Percentiles rank a stretch among this genome's conserved stretches.
Conservation (phyloP, 371 early-diverging fungal genomes). For the Basidiobolus meristosporus region DNA sequence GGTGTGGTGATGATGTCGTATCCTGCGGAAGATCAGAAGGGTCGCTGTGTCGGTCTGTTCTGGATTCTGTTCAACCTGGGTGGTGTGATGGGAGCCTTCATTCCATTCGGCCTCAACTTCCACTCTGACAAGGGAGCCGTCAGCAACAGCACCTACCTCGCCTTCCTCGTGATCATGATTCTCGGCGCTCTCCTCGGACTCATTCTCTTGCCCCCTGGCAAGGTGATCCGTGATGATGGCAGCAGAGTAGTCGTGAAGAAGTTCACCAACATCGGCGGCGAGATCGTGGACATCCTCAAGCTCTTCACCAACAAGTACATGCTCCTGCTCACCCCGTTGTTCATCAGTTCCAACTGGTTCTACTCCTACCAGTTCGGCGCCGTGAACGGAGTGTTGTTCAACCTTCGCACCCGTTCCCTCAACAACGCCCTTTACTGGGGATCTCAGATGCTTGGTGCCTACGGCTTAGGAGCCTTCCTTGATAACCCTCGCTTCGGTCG, state of each 20-base stretch:
- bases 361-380: constrained; percentile 47
- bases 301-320: constrained; percentile 47
- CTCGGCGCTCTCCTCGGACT: constrained; percentile 31
- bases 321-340: constrained; percentile 38
- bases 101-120: constrained; percentile 42
- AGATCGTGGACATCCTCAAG: constrained; percentile 28
- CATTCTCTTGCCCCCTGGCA: constrained; percentile 27
- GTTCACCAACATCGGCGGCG: constrained; percentile 23
- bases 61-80: constrained; percentile 64
- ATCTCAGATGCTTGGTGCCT: constrained; percentile 39
- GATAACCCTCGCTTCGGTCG: constrained; percentile 22
- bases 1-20: too few relatives aligned
- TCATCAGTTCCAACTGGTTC: constrained; percentile 56
- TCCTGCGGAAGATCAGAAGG: constrained; percentile 51
- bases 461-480: constrained; percentile 24
- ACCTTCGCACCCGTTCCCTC: too few relatives aligned
- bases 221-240: constrained; percentile 41
- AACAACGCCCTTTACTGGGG: constrained; percentile 53
- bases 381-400: constrained; percentile 27
- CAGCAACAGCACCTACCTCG: constrained; percentile 26
- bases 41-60: constrained; percentile 53
- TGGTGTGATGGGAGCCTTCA: constrained; percentile 44
- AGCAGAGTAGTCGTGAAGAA: constrained; percentile 22
- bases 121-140: constrained; percentile 15
- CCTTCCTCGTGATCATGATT: constrained; percentile 41